A percentile compares a stretch with the other conserved stretches of the same genome.
Conservation (phyloP, 371 early-diverging fungal genomes). For the Funneliformis caledonium region DNA sequence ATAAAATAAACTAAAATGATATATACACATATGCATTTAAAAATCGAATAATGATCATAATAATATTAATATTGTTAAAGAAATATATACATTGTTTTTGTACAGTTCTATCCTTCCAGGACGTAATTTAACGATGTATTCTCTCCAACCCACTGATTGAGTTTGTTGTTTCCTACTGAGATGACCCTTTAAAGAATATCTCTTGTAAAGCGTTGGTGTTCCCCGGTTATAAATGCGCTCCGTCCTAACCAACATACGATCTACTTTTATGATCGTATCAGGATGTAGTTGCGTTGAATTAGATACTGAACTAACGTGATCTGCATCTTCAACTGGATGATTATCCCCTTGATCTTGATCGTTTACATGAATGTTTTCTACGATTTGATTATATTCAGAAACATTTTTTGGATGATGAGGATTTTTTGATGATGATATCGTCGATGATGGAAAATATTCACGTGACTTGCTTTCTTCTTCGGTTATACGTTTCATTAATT, state of each 20-base stretch:
- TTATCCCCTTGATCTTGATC: background rate
- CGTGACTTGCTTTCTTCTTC: background rate
- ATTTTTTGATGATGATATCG: background rate
- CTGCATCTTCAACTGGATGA: background rate
- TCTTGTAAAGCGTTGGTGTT: background rate
- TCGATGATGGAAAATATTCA: background rate
- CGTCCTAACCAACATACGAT: constrained; percentile 17
- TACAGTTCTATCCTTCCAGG: constrained; percentile 14
- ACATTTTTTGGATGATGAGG: background rate
- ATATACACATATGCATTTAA: background rate
- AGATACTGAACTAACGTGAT: background rate
- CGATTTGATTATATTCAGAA: background rate
- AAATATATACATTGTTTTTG: background rate
- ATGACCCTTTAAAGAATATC: background rate
- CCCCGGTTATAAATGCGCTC: background rate
- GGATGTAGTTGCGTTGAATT: background rate
- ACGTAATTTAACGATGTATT: constrained; percentile 23
- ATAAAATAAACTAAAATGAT: background rate
- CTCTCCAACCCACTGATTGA: constrained; percentile 25
- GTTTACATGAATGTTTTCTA: background rate
- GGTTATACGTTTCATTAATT: background rate
- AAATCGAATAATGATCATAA: too few species aligned
- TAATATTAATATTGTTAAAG: too few species aligned
- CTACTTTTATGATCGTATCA: constrained; percentile 9
- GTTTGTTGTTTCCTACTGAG: background rate